Conservation (phyloP, 2,329 filamentous ascomycete genomes). For the Diaporthe humulicola region DNA sequence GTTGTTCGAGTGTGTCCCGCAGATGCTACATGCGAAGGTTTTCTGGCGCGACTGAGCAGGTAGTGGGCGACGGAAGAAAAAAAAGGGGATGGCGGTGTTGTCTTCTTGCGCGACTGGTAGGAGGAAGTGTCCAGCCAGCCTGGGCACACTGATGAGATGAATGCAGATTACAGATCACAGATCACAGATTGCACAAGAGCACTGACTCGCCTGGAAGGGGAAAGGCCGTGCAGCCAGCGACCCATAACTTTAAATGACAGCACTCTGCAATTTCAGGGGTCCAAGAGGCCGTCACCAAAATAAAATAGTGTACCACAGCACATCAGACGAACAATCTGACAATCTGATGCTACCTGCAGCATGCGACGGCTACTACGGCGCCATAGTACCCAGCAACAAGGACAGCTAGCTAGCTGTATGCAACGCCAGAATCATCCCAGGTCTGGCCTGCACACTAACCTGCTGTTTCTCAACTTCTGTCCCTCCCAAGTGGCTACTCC, state of each 20-base stretch:
- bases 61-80: not conserved
- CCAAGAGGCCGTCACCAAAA: constrained; percentile 4
- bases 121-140: constrained; percentile 17
- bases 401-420: not conserved
- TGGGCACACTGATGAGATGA: constrained; percentile 11
- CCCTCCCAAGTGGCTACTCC: not conserved
- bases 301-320: too few relatives aligned
- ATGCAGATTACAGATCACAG: constrained; percentile 20
- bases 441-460: not conserved
- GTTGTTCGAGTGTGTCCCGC: not conserved
- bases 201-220: constrained; percentile 26
- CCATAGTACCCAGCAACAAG: not conserved
- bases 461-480: not conserved
- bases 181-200: constrained; percentile 29
- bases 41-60: not conserved
- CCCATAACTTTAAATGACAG: constrained; percentile 36
- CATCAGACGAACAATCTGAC: constrained; percentile 18
- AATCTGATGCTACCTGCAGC: not conserved
- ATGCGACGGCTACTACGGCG: not conserved
- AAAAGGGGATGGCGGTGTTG: not conserved
- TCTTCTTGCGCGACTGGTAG: not conserved
- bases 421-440: not conserved
- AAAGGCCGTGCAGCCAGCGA: constrained; percentile 15
- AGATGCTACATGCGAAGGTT: not conserved
- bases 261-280: constrained; percentile 29